phyloP scores from a whole-genome alignment of 257 asterid species.

The Nicotiana attenuata region DNA sequence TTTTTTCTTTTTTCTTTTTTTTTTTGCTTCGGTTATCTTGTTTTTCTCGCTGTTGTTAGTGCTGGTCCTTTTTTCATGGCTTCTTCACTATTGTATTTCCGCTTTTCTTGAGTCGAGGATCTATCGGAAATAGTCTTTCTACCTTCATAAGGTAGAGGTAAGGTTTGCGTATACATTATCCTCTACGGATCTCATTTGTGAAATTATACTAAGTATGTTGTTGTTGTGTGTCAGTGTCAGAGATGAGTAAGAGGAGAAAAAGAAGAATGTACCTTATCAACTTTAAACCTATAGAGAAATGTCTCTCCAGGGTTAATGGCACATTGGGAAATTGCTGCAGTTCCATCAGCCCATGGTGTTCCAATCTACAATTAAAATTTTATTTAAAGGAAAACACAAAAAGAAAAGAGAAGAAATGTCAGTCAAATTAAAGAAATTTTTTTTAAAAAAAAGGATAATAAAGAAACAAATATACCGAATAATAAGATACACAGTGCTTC shows the following conservation, averaged over 20 bases:
- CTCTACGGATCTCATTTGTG: accelerated
- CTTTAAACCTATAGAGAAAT: conserved; percentile 62
- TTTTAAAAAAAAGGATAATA: background rate
- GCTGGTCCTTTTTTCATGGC: too few species aligned
- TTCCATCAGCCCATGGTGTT: conserved; percentile 96
- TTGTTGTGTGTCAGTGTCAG: background rate
- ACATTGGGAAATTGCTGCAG: conserved; percentile 81
- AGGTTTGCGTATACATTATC: too few species aligned
- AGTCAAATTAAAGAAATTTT: background rate
- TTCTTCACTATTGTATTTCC: too few species aligned
- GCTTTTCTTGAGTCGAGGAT: too few species aligned
- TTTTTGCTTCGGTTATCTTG: too few species aligned
- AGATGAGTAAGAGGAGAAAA: background rate
- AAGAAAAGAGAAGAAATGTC: background rate
- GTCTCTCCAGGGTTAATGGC: conserved; percentile 70
- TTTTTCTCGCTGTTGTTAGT: too few species aligned
- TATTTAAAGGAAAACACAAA: background rate
- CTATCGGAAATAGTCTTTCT: too few species aligned
- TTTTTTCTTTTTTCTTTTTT: too few species aligned
- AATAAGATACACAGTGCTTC: too few species aligned
- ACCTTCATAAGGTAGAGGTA: too few species aligned
- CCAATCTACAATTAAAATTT: conserved; percentile 33
- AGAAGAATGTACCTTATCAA: conserved; percentile 39
- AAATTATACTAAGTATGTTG: too few species aligned
- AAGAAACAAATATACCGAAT: background rate